Percentiles rank a stretch among this genome's conserved stretches.
Conservation (phyloP, 192 early-diverging fungal genomes). For the Obelidium mucronatum region DNA sequence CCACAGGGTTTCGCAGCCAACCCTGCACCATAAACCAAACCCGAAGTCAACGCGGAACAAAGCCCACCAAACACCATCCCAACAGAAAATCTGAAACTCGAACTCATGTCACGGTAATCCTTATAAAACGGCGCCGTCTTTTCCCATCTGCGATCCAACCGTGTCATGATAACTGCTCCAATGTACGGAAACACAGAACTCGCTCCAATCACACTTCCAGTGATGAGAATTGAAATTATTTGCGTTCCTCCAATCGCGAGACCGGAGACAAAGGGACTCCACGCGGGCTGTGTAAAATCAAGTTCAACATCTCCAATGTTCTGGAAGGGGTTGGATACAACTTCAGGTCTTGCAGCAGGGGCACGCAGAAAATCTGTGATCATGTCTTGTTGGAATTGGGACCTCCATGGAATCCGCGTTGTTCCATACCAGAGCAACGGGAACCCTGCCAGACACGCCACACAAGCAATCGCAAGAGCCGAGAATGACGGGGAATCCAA, state of each 20-base stretch:
- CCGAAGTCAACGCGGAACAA: no score
- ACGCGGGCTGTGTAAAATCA: conserved; percentile 4
- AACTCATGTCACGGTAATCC: conserved; percentile 4
- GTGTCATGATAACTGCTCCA: conserved; percentile 7
- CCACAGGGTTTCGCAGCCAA: no score
- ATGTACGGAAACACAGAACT: conserved; percentile 24
- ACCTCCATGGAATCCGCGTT: conserved; percentile 14
- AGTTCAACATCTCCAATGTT: background rate
- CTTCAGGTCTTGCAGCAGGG: no score
- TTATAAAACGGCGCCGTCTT: conserved; percentile 26
- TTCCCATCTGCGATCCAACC: conserved; percentile 30
- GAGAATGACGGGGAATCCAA: background rate
- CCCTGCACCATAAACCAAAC: no score
- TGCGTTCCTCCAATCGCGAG: conserved; percentile 25
- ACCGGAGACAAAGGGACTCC: conserved; percentile 38
- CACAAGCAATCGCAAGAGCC: background rate
- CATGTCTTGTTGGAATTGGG: background rate
- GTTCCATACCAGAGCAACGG: conserved; percentile 6
- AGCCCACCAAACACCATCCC: conserved; percentile 35
- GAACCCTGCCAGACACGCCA: conserved; percentile 10
- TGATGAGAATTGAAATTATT: conserved; percentile 15
- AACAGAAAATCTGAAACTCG: conserved; percentile 4
- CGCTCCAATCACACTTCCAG: conserved; percentile 23
- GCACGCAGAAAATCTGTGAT: background rate
- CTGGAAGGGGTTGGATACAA: background rate